Base-by-base conservation (phyloP, 345 rosid genomes). In the Populus deltoides region DNA sequence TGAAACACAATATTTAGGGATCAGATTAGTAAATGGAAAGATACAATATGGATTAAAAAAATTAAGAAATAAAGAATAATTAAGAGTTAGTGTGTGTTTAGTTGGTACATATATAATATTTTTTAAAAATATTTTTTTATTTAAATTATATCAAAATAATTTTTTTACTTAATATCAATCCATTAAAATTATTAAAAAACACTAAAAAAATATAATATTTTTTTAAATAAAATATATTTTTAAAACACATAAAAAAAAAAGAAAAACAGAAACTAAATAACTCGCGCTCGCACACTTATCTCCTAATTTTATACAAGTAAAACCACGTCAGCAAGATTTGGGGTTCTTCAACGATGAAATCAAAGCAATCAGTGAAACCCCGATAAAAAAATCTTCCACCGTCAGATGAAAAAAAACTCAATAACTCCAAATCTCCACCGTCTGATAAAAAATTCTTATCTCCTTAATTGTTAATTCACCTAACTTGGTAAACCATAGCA, bases 261-360 rank as follows among this genome's bases (percentile, higher is more conserved):
- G 3, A 2, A 3, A 31, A 31, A 31, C 33, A 31, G 33, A 31
- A 31, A 31, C 33, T 31, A 31, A 31, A 31, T 31, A 31, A 31
- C 33, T 31, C 33, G 33, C 33, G 33, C 33, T 31, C 33, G 33
- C 33, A 31, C 33, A 18, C 63, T 22, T n/a, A 1, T n/a, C n/a
- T 24, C 63, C 63, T 8, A 57, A 57, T n/a, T 57, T 57, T 22
- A 20, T 53, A 57, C 13, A 57, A 57, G 63, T n/a, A 59, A 59
- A 66, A 78, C 89, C 87, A 77, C 79, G 84, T 86, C 85, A 71
- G 13, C 47, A 17, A 7, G 66, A 69, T 27, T 76, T 85, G 80
- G 85, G 67, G 77, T 78, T 78, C 71, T 67, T 45, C n/a, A 59
- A 33, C 80, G 80, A 73, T 67, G 72, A 75, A 24, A 78, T 22